Evolutionary conservation across 129 eudicot species (phyloP), one percentile per base, ranked within the genome.

Genomic region (Solidago caesia): DNA sequence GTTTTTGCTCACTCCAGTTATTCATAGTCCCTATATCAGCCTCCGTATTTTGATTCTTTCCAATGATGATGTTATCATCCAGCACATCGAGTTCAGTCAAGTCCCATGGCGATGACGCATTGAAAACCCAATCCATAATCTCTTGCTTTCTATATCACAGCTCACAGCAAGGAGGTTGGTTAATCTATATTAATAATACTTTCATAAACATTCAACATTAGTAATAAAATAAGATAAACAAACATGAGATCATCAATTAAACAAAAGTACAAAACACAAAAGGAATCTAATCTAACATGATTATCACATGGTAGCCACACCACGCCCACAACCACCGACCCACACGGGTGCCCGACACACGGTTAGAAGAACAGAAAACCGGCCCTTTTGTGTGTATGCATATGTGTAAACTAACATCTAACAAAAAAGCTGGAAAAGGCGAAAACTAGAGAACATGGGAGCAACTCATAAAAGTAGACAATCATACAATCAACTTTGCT

Each of bases 61-160:
- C 71, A 16, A 75, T 63, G 53, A 72, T 62, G 45, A 43, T 29
- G 21, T 5, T 70, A 56, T 73, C 83, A 78, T 43, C 64, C 68
- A 75, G 44, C 61, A 55, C 39, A 48, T 70, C 72, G 39, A 78
- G 64, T 13, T 77, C 84, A 68, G 57, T 45, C 9, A 77, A 77
- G 39, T 86, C 84, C 87, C 87, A 82, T 45, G 77, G 51, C 60
- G 72, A 78, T 44, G 81, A 86, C 52, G 81, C 51, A 69, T 68
- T 60, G 71, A 81, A 68, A 25, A 55, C 72, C 87, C 87, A 77
- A 15, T 83, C 90, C 90, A 86, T 86, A 25, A 55, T 69, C 39
- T 52, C 70, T 43, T 27, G 7, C 46, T 33, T 47, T 26, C 72
- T 26, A 26, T 7, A 60, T 25, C 59, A 7, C 51, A 14, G 5